Conservation (phyloP, 2,329 filamentous ascomycete species). For the Chrysosporium keratinophilum region DNA sequence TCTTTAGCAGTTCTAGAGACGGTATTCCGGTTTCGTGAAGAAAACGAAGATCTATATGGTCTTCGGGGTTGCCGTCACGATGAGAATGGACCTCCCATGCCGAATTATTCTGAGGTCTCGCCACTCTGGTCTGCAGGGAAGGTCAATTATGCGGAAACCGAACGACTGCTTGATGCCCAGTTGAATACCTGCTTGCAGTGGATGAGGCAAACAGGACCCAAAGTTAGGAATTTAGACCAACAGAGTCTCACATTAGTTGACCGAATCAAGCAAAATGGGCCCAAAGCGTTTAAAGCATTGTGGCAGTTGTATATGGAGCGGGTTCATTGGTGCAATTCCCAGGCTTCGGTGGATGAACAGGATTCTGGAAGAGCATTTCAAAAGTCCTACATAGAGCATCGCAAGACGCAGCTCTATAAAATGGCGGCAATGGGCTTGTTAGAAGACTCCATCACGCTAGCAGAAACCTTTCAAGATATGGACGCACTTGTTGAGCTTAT, state of each 20-base stretch:
- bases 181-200: constrained; percentile 33
- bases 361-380: constrained; percentile 42
- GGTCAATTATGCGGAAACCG: constrained; percentile 31
- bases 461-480: constrained; percentile 55
- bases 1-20: constrained; percentile 54
- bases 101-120: constrained; percentile 58
- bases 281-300: constrained; percentile 46
- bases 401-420: constrained; percentile 39
- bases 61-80: constrained; percentile 56
- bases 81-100: constrained; percentile 52
- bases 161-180: constrained; percentile 33
- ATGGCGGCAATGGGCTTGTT: constrained; percentile 44
- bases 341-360: constrained; percentile 40
- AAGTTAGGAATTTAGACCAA: constrained; percentile 23
- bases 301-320: constrained; percentile 52
- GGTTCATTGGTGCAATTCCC: constrained; percentile 47
- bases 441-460: constrained; percentile 49
- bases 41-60: constrained; percentile 61
- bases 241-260: constrained; percentile 31
- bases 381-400: constrained; percentile 32
- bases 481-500: constrained; percentile 47
- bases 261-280: constrained; percentile 41
- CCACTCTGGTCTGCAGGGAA: constrained; percentile 73
- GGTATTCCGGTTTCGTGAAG: constrained; percentile 59
- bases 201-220: constrained; percentile 23